A percentile compares a stretch with the other conserved stretches of the same genome.
These are phyloP conservation scores for Camelina hispida DNA, from an alignment of 345 rosid species.

Conservation along the genomic window DNA sequence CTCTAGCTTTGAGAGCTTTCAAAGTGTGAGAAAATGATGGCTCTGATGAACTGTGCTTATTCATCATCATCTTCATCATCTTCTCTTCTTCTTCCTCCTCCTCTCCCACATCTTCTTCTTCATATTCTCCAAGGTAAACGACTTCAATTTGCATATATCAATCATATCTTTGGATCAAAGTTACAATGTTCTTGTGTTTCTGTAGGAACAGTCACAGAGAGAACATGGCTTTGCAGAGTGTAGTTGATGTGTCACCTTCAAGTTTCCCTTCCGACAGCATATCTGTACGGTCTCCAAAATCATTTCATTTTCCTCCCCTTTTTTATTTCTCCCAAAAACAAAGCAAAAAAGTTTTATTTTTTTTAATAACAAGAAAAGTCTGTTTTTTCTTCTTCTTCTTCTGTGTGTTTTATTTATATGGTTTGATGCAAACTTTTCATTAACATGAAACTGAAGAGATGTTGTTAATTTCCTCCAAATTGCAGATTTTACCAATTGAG, in stretches of 20 bases:
- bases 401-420: conserved; percentile 5
- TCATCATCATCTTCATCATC: conserved; percentile 51
- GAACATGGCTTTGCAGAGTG: conserved; percentile 48
- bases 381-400: conserved; percentile 3
- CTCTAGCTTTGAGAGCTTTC: conserved; percentile 1
- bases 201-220: conserved; percentile 17
- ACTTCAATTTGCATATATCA: conserved; percentile 4
- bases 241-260: conserved; percentile 54
- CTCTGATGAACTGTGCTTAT: conserved; percentile 50
- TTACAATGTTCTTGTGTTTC: not conserved
- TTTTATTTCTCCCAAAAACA: not conserved
- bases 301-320: not conserved
- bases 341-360: not conserved
- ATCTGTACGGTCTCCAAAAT: conserved; percentile 52
- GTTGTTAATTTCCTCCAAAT: not conserved
- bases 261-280: conserved; percentile 45
- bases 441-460: conserved; percentile 1
- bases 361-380: not conserved
- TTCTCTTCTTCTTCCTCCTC: conserved; percentile 52
- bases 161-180: not conserved
- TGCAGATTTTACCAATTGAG: conserved; percentile 57
- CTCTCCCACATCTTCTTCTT: conserved; percentile 43
- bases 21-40: conserved; percentile 46
- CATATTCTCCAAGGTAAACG: conserved; percentile 48
- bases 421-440: conserved; percentile 20